Base-by-base conservation (phyloP, 352 stramenopile genomes). In the Globisporangium solare region DNA sequence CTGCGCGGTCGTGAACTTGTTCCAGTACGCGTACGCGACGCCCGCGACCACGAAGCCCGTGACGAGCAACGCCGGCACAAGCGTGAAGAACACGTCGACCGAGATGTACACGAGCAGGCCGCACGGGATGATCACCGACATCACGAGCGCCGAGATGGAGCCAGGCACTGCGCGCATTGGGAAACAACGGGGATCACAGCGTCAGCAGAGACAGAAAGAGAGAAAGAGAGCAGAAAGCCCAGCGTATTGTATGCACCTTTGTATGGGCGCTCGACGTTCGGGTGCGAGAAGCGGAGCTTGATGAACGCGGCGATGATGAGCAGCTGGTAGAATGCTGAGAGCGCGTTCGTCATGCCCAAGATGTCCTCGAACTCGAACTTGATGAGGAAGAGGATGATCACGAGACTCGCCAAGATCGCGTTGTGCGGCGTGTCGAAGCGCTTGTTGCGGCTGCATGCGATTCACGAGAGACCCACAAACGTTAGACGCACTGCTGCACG, bases 261-360 rank as follows among this genome's bases (percentile, higher is more conserved):
- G 54, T 67, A 76, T 15, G 70, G 68, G 6, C 70, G 67, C 5
- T 76, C 51, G 18, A 76, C 72, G 50, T 71, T 56, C 41, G 64
- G 59, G 46, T 76, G 62, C 47, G 55, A 73, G 32, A 88, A 73
- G 22, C 92, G 82, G 13, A 98, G 76, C 51, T 96, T 89, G 51
- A 97, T 58, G 71, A 97, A 97, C 10, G 92, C 90, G 17, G 56
- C 66, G 58, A 97, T 89, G 35, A 97, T 89, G 35, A 97, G 70
- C 22, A 97, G 51, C 56, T 97, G 72, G 22, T 83, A 75, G 52
- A 95, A 71, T 20, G 87, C 74, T 63, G 94, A 97, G 22, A 96
- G 79, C 24, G 93, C 83, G 70, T 98, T 98, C 31, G 95, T 78
- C 71, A 97, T 81, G 51, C 84, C 77, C 4, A 95, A 54, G 27